Evolutionary conservation across 345 rosid genomes (phyloP).

Genomic region (Combretum micranthum): DNA sequence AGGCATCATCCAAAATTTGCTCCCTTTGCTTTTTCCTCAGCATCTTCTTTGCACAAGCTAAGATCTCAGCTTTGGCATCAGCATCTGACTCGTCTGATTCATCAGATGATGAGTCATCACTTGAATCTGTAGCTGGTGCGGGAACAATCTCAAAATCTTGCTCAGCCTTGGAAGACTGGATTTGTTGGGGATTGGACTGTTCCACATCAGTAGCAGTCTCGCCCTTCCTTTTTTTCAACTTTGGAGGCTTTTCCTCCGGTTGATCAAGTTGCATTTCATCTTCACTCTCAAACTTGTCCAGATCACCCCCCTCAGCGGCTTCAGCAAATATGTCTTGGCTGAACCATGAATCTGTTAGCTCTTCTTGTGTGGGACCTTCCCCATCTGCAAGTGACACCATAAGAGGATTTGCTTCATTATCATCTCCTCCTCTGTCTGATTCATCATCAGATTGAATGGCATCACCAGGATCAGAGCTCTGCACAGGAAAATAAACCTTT

Average conservation of each 20-base stretch:
- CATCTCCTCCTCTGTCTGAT: conserved; percentile 54
- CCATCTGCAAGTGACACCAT: conserved; percentile 66
- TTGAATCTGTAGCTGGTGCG: conserved; percentile 64
- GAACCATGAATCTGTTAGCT: conserved; percentile 75
- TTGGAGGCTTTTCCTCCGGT: conserved; percentile 8
- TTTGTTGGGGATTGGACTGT: conserved; percentile 10
- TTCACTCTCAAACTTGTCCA: conserved; percentile 42
- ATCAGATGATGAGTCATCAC: conserved; percentile 72
- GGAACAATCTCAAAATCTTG: conserved; percentile 85
- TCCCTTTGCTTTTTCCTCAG: conserved; percentile 83
- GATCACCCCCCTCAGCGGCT: conserved; percentile 73
- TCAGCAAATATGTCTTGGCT: conserved; percentile 76
- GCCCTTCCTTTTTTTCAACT: conserved; percentile 25
- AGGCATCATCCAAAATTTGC: conserved; percentile 73
- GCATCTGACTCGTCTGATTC: conserved; percentile 52
- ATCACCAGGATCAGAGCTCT: conserved; percentile 53
- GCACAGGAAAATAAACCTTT: conserved; percentile 7
- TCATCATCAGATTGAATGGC: conserved; percentile 44
- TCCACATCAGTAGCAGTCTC: conserved; percentile 12
- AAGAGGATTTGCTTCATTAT: conserved; percentile 77
- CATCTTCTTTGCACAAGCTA: conserved; percentile 93
- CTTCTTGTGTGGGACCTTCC: conserved; percentile 51
- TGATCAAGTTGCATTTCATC: conserved; percentile 42
- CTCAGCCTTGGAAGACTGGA: conserved; percentile 25
- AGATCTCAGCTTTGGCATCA: conserved; percentile 70